Conservation (phyloP, 2,329 filamentous ascomycete genomes). For the Fusarium xyrophilum region DNA sequence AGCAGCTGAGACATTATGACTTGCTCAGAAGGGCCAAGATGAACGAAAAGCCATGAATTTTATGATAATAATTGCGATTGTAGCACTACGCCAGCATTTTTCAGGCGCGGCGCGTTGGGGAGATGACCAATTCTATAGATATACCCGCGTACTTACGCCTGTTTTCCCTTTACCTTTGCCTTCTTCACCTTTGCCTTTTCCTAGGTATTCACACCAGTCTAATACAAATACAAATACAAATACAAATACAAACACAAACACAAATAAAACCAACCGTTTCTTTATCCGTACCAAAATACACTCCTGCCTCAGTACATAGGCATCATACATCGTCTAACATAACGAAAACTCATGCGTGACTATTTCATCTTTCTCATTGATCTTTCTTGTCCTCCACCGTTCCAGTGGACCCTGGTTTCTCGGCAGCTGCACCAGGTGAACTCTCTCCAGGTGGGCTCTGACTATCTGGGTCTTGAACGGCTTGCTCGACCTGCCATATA, state of each 20-base stretch:
- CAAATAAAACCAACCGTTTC: slow-evolving; percentile 22
- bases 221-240: background rate
- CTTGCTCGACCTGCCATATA: slow-evolving; percentile 72
- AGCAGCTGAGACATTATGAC: slow-evolving; percentile 38
- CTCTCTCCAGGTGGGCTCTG: slow-evolving; percentile 15
- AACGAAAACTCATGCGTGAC: slow-evolving; percentile 13
- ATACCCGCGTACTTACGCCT: slow-evolving; percentile 38
- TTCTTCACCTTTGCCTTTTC: slow-evolving; percentile 14
- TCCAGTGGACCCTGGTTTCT: slow-evolving; percentile 18
- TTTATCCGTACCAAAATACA: slow-evolving; percentile 12
- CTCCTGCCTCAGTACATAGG: slow-evolving; percentile 13
- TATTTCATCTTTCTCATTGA: slow-evolving; percentile 26
- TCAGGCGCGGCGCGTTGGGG: slow-evolving; percentile 28
- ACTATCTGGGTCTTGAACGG: slow-evolving; percentile 50
- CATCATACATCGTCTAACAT: slow-evolving; percentile 38
- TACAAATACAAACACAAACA: background rate
- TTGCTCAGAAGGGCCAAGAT: background rate
- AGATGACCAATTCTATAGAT: slow-evolving; percentile 37
- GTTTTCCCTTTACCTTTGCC: slow-evolving; percentile 19
- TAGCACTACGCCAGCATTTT: slow-evolving; percentile 7
- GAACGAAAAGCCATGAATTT: slow-evolving; percentile 1
- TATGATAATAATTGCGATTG: slow-evolving; percentile 35
- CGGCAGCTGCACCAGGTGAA: slow-evolving; percentile 21
- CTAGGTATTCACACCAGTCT: slow-evolving; percentile 15
- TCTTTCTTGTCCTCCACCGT: slow-evolving; percentile 23